Base-by-base conservation (phyloP, 2,329 filamentous ascomycete genomes). In the Penicillium sp. region DNA sequence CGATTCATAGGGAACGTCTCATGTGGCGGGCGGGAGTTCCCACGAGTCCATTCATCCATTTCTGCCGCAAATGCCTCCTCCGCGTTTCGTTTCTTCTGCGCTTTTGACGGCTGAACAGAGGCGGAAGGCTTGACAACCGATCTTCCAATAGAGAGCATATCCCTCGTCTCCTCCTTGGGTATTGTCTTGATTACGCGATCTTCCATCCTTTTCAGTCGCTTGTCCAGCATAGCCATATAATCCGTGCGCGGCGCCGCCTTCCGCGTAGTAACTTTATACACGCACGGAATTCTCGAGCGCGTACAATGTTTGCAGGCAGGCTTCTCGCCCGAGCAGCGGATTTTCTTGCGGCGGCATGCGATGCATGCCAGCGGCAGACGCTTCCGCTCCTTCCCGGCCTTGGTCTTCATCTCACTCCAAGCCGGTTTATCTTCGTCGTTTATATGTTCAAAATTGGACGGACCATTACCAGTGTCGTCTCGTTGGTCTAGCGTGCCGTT, bases 171-270 rank as follows among this genome's bases (percentile, higher is more conserved):
- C 40, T 90, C 84, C 69, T 93, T 96, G 0, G 94, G 93, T 29
- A 97, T 88, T 55, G 93, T 88, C 72, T 96, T 96, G 76, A 97
- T 95, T 59, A 97, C 94, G 54, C 93, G 87, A 67, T 97, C 93
- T 74, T 99, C 94, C 94, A 97, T 97, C 54, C 93, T 83, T 78
- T 96, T 97, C 62, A 97, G 74, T 50, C 94, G 84, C 75, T 96
- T 97, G 75, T 97, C 94, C 65, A 97, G 78, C 91, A 97, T 97
- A 40, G 92, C 91, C 94, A 97, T 97, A 74, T 97, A 97, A 74
- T 97, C 94, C 18, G 94, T 97, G 50, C 94, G 83, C 3, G 94
- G 94, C 4, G 92, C 91, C 1, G 93, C 91, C 73, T 97, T 97
- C 57, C 94, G 83, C 4, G 92, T 91, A 0, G 92, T 97, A 56